phyloP scores from a whole-genome alignment of 345 rosid species.

The Brassica napus region DNA sequence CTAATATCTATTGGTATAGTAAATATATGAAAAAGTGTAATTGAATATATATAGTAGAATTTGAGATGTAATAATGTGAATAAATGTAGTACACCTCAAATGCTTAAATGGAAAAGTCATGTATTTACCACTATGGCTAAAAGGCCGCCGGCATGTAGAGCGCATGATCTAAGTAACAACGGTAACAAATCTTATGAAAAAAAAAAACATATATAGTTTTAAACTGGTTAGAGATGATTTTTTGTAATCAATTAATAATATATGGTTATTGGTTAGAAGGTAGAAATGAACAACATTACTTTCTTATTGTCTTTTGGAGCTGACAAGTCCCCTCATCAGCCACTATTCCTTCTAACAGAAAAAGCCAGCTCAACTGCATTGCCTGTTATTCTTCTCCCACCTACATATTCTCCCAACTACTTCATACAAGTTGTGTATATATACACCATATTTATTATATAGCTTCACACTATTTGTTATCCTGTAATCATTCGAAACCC shows the following conservation, averaged over 20 bases:
- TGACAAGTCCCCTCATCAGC: conserved; percentile 34
- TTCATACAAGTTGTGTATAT: neutral
- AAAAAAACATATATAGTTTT: neutral
- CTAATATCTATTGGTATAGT: neutral
- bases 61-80: conserved; percentile 8
- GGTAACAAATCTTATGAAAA: conserved; percentile 10
- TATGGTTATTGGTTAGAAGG: conserved; percentile 35
- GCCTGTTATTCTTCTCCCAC: conserved; percentile 21
- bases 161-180: conserved; percentile 27
- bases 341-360: conserved; percentile 14
- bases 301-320: conserved; percentile 19
- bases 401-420: conserved; percentile 14
- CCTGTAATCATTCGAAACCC: conserved; percentile 1
- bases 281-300: conserved; percentile 6
- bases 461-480: neutral
- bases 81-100: conserved; percentile 18
- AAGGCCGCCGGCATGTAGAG: conserved; percentile 23
- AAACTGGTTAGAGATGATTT: neutral
- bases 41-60: neutral
- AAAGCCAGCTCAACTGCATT: conserved; percentile 21
- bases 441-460: neutral
- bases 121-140: conserved; percentile 26
- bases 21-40: neutral
- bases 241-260: conserved; percentile 3
- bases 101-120: conserved; percentile 16